phyloP scores from a whole-genome alignment of 805 yeast species.

The Suhomyces emberorum region DNA sequence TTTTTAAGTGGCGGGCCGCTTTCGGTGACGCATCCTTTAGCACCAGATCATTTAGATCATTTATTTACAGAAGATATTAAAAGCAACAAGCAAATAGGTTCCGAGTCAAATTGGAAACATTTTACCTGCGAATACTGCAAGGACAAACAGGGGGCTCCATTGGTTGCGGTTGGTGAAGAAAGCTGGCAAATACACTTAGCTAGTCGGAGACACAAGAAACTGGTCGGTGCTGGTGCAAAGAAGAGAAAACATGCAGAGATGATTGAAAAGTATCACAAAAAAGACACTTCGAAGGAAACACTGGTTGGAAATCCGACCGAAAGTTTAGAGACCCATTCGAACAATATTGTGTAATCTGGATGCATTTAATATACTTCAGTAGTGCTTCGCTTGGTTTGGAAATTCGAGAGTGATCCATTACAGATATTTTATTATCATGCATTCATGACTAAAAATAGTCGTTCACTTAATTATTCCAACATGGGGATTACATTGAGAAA shows the following conservation, averaged over 20 bases:
- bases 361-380: too few relatives aligned
- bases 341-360: too few relatives aligned
- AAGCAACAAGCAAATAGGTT: conserved; percentile 39
- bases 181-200: conserved; percentile 66
- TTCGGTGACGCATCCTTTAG: conserved; percentile 22
- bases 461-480: too few relatives aligned
- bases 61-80: conserved; percentile 27
- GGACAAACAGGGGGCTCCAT: conserved; percentile 49
- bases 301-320: too few relatives aligned
- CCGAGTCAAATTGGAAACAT: conserved; percentile 59
- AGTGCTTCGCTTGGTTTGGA: too few relatives aligned
- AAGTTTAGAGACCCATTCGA: too few relatives aligned
- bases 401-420: too few relatives aligned
- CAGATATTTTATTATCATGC: too few relatives aligned
- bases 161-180: conserved; percentile 69
- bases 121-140: conserved; percentile 63
- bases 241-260: conserved; percentile 54
- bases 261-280: conserved; percentile 7
- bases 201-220: conserved; percentile 67
- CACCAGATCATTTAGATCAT: conserved; percentile 22
- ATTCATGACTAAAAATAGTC: too few relatives aligned
- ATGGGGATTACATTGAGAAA: too few relatives aligned
- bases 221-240: conserved; percentile 43
- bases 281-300: too few relatives aligned
- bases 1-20: conserved; percentile 29